A percentile compares a stretch with the other conserved stretches of the same genome.
phyloP scores from a whole-genome alignment of 805 yeast genomes.

The Candida pseudoglaebosa region DNA sequence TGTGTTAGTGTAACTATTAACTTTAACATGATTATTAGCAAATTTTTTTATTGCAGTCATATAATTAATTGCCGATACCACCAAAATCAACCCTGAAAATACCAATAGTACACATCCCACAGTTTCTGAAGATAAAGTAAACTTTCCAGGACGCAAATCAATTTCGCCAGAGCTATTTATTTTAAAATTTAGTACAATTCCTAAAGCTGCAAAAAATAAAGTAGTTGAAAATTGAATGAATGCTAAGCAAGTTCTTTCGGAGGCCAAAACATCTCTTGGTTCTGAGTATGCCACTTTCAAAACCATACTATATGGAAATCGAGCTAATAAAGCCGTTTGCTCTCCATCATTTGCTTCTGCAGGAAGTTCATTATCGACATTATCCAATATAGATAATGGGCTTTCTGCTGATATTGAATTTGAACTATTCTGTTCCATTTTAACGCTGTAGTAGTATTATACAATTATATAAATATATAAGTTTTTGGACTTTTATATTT shows the following conservation, averaged over 20 bases:
- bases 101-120: slow-evolving; percentile 35
- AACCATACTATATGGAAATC: slow-evolving; percentile 18
- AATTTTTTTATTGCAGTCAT: slow-evolving; percentile 42
- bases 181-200: slow-evolving; percentile 43
- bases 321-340: slow-evolving; percentile 5
- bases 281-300: slow-evolving; percentile 38
- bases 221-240: slow-evolving; percentile 46
- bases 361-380: no score
- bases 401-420: no score
- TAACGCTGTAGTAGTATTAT: no score
- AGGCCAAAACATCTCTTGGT: slow-evolving; percentile 52
- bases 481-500: no score
- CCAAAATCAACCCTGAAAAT: slow-evolving; percentile 34
- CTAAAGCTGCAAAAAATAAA: slow-evolving; percentile 44
- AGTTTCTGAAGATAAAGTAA: slow-evolving; percentile 18
- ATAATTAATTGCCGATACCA: slow-evolving; percentile 40
- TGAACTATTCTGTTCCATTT: no score
- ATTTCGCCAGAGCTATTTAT: slow-evolving; percentile 28
- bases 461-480: no score
- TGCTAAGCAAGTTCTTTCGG: slow-evolving; percentile 49
- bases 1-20: slow-evolving; percentile 28
- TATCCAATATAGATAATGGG: no score
- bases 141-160: neutral
- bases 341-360: slow-evolving; percentile 1
- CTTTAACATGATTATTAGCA: slow-evolving; percentile 37